A percentile compares a stretch with the other conserved stretches of the same genome.
These are phyloP conservation scores for Fusarium euwallaceae DNA, from an alignment of 2,329 filamentous ascomycete species.

Conservation along the genomic window DNA sequence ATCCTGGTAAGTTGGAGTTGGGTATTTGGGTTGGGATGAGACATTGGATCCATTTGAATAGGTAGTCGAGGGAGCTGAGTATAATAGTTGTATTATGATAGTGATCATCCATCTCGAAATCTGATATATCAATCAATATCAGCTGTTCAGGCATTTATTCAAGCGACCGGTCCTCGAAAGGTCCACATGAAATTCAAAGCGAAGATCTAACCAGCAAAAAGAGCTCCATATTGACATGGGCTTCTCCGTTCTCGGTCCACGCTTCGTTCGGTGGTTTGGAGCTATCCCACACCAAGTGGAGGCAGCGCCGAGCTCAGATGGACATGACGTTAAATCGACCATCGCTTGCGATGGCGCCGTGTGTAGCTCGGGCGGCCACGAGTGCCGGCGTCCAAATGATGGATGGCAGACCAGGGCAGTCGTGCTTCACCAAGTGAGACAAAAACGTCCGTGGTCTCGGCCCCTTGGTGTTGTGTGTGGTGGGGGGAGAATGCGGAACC, in stretches of 20 bases:
- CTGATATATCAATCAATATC: background rate
- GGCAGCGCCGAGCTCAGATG: slow-evolving; percentile 25
- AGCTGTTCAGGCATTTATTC: background rate
- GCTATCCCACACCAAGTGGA: slow-evolving; percentile 43
- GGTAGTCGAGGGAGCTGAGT: background rate
- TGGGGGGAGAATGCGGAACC: slow-evolving; percentile 25
- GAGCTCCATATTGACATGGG: slow-evolving; percentile 30
- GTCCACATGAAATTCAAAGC: background rate
- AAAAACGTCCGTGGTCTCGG: slow-evolving; percentile 38
- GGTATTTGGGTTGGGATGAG: background rate
- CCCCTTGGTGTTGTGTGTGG: slow-evolving; percentile 24
- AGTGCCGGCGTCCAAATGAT: slow-evolving; percentile 29
- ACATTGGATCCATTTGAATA: background rate
- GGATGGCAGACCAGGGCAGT: slow-evolving; percentile 12
- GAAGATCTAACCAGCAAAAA: background rate
- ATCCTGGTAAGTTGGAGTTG: slow-evolving; percentile 13
- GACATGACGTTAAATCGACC: slow-evolving; percentile 40
- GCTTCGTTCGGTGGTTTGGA: slow-evolving; percentile 23
- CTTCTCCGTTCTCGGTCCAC: slow-evolving; percentile 31
- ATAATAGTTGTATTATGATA: background rate
- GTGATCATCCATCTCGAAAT: background rate
- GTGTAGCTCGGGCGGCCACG: slow-evolving; percentile 30
- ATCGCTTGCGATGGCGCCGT: slow-evolving; percentile 27
- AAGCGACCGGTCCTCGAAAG: background rate
- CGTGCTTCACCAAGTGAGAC: slow-evolving; percentile 35